Evolutionary conservation across 805 yeast species (phyloP).

Genomic region (Spencermartinsiella europaea): DNA sequence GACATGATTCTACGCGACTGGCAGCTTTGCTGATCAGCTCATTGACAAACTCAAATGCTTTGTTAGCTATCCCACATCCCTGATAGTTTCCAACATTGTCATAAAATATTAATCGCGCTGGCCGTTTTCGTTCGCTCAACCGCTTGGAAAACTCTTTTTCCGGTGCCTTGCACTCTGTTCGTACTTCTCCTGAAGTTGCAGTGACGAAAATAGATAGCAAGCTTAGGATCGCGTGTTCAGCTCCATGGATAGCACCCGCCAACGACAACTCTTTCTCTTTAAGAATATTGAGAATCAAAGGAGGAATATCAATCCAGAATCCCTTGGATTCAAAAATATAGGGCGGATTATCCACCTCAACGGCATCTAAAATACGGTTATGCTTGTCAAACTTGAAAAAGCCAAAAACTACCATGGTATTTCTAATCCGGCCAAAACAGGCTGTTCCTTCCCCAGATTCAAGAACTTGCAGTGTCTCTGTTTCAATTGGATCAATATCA

Average conservation of each 20-base stretch:
- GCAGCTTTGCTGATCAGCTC: conserved; percentile 54
- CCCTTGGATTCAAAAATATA: conserved; percentile 67
- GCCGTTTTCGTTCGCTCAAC: conserved; percentile 68
- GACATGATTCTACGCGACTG: conserved; percentile 56
- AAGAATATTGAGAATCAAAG: conserved; percentile 53
- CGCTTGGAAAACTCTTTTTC: conserved; percentile 86
- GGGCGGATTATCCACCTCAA: conserved; percentile 89
- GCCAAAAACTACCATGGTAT: conserved; percentile 81
- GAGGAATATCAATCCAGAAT: conserved; percentile 85
- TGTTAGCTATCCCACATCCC: conserved; percentile 63
- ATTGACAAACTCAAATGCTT: conserved; percentile 75
- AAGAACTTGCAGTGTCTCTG: conserved; percentile 20
- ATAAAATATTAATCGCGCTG: conserved; percentile 79
- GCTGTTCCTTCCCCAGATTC: conserved; percentile 12
- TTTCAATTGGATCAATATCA: conserved; percentile 73
- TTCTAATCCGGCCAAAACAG: conserved; percentile 68
- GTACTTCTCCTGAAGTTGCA: conserved; percentile 62
- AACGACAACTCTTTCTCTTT: conserved; percentile 53
- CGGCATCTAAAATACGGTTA: conserved; percentile 82
- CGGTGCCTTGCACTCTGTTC: conserved; percentile 96
- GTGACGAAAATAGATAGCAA: conserved; percentile 68
- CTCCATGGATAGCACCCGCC: conserved; percentile 96
- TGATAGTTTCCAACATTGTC: conserved; percentile 77
- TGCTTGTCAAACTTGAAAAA: conserved; percentile 79
- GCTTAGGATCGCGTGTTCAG: conserved; percentile 84